These are phyloP conservation scores for Debaryomyces coudertii DNA, from an alignment of 1,139 yeast genomes.

Conservation along the genomic window DNA sequence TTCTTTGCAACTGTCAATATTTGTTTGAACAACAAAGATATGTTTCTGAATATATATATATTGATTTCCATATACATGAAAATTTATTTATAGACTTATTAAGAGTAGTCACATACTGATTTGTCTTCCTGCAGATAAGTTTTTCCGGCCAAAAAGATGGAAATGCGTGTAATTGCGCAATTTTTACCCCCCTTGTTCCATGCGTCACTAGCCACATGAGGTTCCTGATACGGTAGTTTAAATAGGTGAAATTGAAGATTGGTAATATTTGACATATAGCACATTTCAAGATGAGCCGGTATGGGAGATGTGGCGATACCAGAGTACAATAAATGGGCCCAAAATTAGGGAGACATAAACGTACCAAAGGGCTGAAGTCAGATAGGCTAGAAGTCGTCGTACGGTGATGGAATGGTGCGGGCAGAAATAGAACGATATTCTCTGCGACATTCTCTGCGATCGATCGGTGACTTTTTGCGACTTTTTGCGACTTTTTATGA, in stretches of 20 bases:
- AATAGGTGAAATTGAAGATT: not conserved
- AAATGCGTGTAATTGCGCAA: not conserved
- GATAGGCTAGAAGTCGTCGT: too few relatives aligned
- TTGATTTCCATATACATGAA: not conserved
- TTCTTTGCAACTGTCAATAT: not conserved
- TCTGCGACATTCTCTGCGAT: too few relatives aligned
- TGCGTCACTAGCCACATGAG: not conserved
- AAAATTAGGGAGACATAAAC: too few relatives aligned
- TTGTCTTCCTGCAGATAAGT: slow-evolving; percentile 2
- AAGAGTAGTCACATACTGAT: slow-evolving; percentile 4
- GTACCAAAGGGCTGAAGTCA: too few relatives aligned
- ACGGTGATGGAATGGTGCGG: too few relatives aligned
- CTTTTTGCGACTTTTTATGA: too few relatives aligned
- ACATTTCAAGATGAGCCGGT: too few relatives aligned
- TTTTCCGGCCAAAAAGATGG: slow-evolving; percentile 2
- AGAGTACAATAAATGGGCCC: too few relatives aligned
- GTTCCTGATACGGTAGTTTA: not conserved
- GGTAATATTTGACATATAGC: too few relatives aligned
- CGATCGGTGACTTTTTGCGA: too few relatives aligned
- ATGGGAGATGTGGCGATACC: too few relatives aligned
- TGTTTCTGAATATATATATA: not conserved
- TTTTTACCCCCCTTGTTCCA: not conserved
- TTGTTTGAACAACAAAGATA: not conserved
- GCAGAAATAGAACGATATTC: too few relatives aligned
- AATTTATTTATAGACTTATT: slow-evolving; percentile 8